phyloP scores from a whole-genome alignment of 2,329 filamentous ascomycete species.

The Ceratocystis huliohia region DNA sequence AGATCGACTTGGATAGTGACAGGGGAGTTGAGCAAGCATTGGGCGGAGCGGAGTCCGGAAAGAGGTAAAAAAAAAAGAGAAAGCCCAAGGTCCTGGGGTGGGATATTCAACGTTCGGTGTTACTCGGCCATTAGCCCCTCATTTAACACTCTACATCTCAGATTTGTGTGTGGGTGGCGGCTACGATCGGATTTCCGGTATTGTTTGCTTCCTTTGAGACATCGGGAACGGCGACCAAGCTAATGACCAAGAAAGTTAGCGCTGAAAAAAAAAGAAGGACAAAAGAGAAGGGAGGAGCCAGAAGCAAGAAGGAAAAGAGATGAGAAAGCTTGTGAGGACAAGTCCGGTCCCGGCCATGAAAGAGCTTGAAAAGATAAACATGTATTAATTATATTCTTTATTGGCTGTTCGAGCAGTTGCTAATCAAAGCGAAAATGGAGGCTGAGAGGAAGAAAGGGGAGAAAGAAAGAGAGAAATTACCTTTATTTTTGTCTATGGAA shows the following conservation, averaged over 20 bases:
- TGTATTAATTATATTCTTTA: neutral
- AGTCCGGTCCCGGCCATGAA: neutral
- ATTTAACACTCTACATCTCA: neutral
- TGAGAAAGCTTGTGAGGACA: neutral
- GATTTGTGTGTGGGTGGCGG: neutral
- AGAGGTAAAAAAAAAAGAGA: neutral
- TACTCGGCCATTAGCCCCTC: neutral
- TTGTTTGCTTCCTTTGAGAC: constrained; percentile 4
- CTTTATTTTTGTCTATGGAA: neutral
- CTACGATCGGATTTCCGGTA: constrained; percentile 7
- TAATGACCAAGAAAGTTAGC: neutral
- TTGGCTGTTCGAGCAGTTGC: neutral
- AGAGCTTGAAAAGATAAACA: neutral
- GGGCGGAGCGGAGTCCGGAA: constrained; percentile 6
- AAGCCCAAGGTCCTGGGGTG: neutral
- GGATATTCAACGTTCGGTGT: neutral
- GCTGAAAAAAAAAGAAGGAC: neutral
- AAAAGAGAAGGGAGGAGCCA: neutral
- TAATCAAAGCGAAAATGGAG: neutral
- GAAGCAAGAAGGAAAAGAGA: neutral
- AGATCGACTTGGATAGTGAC: neutral
- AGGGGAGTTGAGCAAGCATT: neutral
- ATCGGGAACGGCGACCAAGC: constrained; percentile 1
- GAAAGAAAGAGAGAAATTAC: neutral
- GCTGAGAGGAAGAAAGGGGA: neutral